These are phyloP conservation scores for Umbelopsis isabellina DNA, from an alignment of 192 early-diverging fungal species.

Conservation along the genomic window DNA sequence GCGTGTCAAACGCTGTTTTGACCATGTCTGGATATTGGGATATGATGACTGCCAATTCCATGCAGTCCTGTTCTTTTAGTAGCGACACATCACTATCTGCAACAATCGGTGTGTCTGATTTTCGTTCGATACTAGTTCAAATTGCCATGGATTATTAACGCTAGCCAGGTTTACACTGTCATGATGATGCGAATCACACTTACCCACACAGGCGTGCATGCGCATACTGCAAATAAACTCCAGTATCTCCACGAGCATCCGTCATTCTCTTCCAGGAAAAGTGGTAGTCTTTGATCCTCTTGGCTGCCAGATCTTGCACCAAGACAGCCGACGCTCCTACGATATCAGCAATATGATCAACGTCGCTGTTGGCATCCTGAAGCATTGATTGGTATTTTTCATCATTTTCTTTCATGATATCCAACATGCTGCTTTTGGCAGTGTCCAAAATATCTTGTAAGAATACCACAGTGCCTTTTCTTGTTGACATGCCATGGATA, in stretches of 20 bases:
- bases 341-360: conserved; percentile 74
- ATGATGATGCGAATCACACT: conserved; percentile 38
- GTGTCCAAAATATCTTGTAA: conserved; percentile 90
- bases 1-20: conserved; percentile 49
- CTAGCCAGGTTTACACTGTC: conserved; percentile 26
- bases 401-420: conserved; percentile 62
- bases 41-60: conserved; percentile 71
- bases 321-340: conserved; percentile 88
- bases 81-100: conserved; percentile 57
- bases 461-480: conserved; percentile 89
- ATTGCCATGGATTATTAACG: not conserved
- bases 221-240: conserved; percentile 95
- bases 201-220: conserved; percentile 90
- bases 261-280: conserved; percentile 92
- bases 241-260: conserved; percentile 92
- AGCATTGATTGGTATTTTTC: conserved; percentile 14
- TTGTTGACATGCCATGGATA: conserved; percentile 91
- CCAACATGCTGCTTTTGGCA: conserved; percentile 79
- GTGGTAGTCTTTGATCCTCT: conserved; percentile 87
- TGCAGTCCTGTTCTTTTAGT: conserved; percentile 70
- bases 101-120: conserved; percentile 49
- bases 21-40: conserved; percentile 85
- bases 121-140: conserved; percentile 71
- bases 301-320: conserved; percentile 85
- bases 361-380: conserved; percentile 39